These are phyloP conservation scores for Talaromyces wortmannii DNA, from an alignment of 495 filamentous ascomycete genomes.

Conservation along the genomic window DNA sequence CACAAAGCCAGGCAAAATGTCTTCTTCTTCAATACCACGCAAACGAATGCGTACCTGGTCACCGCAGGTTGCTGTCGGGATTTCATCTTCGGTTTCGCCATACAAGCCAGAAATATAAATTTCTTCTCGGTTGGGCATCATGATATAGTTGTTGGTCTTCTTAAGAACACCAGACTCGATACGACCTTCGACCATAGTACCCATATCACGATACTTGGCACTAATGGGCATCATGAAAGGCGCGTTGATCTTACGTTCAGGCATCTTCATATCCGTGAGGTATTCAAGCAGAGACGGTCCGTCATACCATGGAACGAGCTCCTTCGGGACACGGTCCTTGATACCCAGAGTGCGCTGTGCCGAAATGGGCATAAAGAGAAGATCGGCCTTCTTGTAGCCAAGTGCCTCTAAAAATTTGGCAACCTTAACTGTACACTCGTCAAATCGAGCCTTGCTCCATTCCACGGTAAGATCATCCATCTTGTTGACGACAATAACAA, in stretches of 20 bases:
- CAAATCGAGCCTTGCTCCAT: constrained; percentile 87
- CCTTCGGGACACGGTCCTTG: constrained; percentile 77
- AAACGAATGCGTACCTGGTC: constrained; percentile 92
- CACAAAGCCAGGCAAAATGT: constrained; percentile 94
- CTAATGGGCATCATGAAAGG: constrained; percentile 99
- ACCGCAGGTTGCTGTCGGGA: constrained; percentile 71
- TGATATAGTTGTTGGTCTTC: constrained; percentile 72
- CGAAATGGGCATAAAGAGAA: constrained; percentile 94
- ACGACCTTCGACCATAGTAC: constrained; percentile 95
- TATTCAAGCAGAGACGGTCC: constrained; percentile 94
- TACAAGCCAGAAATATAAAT: constrained; percentile 78
- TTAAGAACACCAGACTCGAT: constrained; percentile 89
- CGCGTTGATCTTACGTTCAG: constrained; percentile 93
- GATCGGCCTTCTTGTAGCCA: constrained; percentile 89
- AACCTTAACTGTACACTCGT: constrained; percentile 88
- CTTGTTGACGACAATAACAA: constrained; percentile 93
- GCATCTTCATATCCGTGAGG: constrained; percentile 79
- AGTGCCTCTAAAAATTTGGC: constrained; percentile 79
- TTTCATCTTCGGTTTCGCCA: constrained; percentile 94
- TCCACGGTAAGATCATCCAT: constrained; percentile 97
- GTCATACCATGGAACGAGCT: constrained; percentile 74
- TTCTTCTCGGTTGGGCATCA: constrained; percentile 91
- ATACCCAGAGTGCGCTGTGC: constrained; percentile 80
- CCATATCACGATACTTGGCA: constrained; percentile 95
- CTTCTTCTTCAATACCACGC: constrained; percentile 93